Evolutionary conservation across 2,329 filamentous ascomycete species (phyloP).

Genomic region (Mariannaea elegans): DNA sequence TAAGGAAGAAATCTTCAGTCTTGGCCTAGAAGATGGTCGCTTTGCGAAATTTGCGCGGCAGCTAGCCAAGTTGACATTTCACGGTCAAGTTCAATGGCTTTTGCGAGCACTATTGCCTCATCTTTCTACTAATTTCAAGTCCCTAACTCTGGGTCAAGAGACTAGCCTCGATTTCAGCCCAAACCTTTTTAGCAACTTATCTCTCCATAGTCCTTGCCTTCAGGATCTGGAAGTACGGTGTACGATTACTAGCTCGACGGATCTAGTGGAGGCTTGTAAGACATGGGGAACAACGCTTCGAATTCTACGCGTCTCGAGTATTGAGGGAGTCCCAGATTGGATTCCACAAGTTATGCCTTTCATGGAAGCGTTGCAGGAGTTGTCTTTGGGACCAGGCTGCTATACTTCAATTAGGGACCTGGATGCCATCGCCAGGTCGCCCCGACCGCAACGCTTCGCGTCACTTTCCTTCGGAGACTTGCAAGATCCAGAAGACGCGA

Average conservation of each 20-base stretch:
- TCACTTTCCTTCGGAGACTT: neutral
- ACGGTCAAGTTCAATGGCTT: neutral
- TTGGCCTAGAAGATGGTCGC: neutral
- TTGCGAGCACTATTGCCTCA: neutral
- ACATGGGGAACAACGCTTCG: slow-evolving; percentile 20
- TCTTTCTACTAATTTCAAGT: neutral
- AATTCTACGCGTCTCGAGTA: neutral
- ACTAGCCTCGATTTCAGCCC: neutral
- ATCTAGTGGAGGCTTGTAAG: slow-evolving; percentile 6
- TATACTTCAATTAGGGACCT: neutral
- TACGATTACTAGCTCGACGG: neutral
- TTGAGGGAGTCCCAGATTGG: neutral
- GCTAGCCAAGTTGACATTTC: neutral
- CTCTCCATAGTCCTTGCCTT: neutral
- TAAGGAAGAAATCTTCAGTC: neutral
- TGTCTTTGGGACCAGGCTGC: neutral
- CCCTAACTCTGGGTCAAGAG: neutral
- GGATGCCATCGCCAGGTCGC: neutral
- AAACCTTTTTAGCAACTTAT: neutral
- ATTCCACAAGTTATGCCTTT: neutral
- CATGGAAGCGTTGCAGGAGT: neutral
- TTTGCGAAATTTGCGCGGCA: neutral
- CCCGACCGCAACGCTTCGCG: neutral
- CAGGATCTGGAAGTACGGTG: neutral
- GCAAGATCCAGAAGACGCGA: neutral